A percentile compares a stretch with the other conserved stretches of the same genome.
phyloP scores from a whole-genome alignment of 352 stramenopile species.

The Phytophthora meadii region DNA sequence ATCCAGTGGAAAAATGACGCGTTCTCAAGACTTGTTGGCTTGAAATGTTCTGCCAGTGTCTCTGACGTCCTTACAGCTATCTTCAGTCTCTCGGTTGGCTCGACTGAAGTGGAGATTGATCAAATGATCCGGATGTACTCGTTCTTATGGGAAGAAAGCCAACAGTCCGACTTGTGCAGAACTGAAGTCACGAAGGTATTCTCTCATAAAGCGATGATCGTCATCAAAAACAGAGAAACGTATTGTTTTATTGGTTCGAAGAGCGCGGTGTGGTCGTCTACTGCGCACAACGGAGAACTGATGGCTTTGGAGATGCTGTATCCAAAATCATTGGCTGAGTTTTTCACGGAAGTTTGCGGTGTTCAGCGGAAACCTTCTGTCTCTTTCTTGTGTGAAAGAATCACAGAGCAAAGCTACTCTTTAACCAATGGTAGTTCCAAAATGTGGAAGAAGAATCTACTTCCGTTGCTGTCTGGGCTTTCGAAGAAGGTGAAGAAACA shows the following conservation, averaged over 20 bases:
- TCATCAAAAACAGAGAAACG: constrained; percentile 11
- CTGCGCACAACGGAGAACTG: constrained; percentile 37
- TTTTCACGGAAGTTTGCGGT: constrained; percentile 73
- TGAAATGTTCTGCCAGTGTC: constrained; percentile 49
- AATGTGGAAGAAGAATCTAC: constrained; percentile 44
- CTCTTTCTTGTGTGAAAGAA: constrained; percentile 46
- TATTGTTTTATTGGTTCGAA: constrained; percentile 34
- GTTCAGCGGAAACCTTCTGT: constrained; percentile 71
- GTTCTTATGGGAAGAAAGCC: constrained; percentile 53
- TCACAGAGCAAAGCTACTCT: constrained; percentile 19
- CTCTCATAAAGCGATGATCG: constrained; percentile 33
- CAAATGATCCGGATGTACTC: constrained; percentile 44
- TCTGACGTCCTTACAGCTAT: constrained; percentile 58
- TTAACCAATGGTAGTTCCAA: constrained; percentile 29
- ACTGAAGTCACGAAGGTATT: constrained; percentile 40
- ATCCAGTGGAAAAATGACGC: constrained; percentile 46
- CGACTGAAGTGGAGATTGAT: constrained; percentile 25
- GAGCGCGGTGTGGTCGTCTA: constrained; percentile 55
- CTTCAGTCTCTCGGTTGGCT: constrained; percentile 31
- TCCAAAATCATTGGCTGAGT: constrained; percentile 51
- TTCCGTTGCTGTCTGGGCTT: constrained; percentile 52
- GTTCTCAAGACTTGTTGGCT: constrained; percentile 40
- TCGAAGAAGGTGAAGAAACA: constrained; percentile 54
- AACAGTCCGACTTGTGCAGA: constrained; percentile 23
- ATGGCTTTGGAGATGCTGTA: constrained; percentile 61